phyloP scores from a whole-genome alignment of 306 rosid species.

The Cicer chorassanicum region DNA sequence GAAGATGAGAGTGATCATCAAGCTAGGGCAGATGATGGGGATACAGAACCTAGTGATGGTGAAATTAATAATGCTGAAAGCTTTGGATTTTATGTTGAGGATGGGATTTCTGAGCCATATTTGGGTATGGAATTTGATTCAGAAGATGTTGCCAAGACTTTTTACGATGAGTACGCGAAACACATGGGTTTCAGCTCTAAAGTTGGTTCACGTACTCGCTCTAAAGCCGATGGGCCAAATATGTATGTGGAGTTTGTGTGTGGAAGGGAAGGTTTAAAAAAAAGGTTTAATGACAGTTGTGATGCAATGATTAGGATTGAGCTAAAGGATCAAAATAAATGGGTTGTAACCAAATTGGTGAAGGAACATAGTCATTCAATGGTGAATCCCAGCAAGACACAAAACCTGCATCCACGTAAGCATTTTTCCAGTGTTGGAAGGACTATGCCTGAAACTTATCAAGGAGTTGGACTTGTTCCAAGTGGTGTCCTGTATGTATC shows the following conservation, averaged over 20 bases:
- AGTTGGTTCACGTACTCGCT: constrained; percentile 52
- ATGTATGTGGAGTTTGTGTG: constrained; percentile 70
- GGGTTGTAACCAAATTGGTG: constrained; percentile 77
- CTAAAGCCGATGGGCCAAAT: constrained; percentile 60
- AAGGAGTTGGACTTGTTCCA: constrained; percentile 79
- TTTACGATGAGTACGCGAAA: constrained; percentile 72
- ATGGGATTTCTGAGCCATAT: constrained; percentile 56
- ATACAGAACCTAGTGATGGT: constrained; percentile 53
- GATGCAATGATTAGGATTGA: constrained; percentile 80
- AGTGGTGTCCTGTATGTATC: constrained; percentile 90
- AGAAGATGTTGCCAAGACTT: constrained; percentile 68
- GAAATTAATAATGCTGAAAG: constrained; percentile 60
- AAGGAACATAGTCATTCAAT: constrained; percentile 84
- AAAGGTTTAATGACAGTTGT: constrained; percentile 64
- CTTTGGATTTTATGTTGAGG: constrained; percentile 55
- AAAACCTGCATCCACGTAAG: constrained; percentile 67
- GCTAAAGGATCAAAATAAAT: constrained; percentile 63
- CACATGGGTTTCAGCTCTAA: constrained; percentile 68
- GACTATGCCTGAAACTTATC: constrained; percentile 67
- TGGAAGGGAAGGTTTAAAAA: constrained; percentile 70
- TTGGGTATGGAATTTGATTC: constrained; percentile 86
- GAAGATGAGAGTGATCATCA: constrained; percentile 65
- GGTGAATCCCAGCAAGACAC: constrained; percentile 56
- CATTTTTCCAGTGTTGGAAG: constrained; percentile 85
- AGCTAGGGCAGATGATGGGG: constrained; percentile 55